These are phyloP conservation scores for Botrytis hyacinthi DNA, from an alignment of 2,329 filamentous ascomycete genomes.

Conservation along the genomic window DNA sequence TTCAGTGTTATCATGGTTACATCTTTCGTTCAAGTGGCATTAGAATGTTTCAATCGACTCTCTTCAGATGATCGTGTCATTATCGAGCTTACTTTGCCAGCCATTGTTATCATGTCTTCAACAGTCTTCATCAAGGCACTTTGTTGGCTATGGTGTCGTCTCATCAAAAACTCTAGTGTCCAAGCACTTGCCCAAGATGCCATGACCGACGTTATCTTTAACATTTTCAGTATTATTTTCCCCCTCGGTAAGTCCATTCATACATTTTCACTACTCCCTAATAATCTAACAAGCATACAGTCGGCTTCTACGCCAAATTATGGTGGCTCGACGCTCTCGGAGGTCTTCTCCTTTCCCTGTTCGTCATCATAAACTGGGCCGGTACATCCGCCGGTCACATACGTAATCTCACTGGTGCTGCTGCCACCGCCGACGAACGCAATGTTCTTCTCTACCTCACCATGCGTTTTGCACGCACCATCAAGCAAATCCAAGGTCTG, in stretches of 20 bases:
- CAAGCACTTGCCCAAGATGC: conserved; percentile 63
- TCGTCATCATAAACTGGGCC: conserved; percentile 69
- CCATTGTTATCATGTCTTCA: conserved; percentile 55
- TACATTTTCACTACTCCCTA: background rate
- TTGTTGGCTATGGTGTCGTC: conserved; percentile 58
- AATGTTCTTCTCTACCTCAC: conserved; percentile 60
- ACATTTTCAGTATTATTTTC: conserved; percentile 61
- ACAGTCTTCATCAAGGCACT: conserved; percentile 59
- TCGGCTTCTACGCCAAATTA: conserved; percentile 55
- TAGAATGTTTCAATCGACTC: conserved; percentile 59
- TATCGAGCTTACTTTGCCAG: conserved; percentile 50
- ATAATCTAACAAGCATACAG: conserved; percentile 31
- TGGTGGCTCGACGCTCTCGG: conserved; percentile 68
- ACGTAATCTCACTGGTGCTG: conserved; percentile 56
- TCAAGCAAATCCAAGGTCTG: conserved; percentile 53
- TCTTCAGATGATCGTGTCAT: conserved; percentile 49
- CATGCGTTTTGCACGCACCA: conserved; percentile 54
- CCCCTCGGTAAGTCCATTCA: conserved; percentile 44
- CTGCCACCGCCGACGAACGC: conserved; percentile 50
- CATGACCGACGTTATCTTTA: conserved; percentile 64
- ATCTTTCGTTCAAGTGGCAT: conserved; percentile 58
- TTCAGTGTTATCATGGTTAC: conserved; percentile 64
- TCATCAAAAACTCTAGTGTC: conserved; percentile 62
- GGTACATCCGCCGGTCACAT: conserved; percentile 60
- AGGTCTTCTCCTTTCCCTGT: conserved; percentile 60